A percentile compares a stretch with the other conserved stretches of the same genome.
phyloP scores from a whole-genome alignment of 768 basidiomycete genomes.

The Naganishia onofrii region DNA sequence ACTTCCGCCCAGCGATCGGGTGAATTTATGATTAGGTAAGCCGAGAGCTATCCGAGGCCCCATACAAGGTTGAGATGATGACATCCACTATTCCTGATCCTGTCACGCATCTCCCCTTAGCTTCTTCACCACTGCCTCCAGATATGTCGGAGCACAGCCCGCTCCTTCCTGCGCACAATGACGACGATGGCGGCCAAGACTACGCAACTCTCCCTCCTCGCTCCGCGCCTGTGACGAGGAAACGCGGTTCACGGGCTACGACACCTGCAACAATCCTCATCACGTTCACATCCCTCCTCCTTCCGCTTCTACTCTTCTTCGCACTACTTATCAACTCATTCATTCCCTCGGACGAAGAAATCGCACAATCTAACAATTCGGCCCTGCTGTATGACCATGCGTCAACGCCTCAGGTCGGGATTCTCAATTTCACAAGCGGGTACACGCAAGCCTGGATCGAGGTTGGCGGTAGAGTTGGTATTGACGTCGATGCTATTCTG shows the following conservation, averaged over 20 bases:
- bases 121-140: no score
- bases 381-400: conserved; percentile 39
- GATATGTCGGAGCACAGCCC: no score
- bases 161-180: no score
- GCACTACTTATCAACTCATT: conserved; percentile 41
- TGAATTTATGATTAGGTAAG: no score
- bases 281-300: conserved; percentile 35
- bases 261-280: conserved; percentile 28
- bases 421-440: conserved; percentile 43
- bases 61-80: no score
- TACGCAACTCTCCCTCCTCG: neutral
- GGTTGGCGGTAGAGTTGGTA: conserved; percentile 38
- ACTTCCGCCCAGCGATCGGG: no score
- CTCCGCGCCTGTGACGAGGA: neutral
- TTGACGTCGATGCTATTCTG: conserved; percentile 45
- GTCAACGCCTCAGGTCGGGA: conserved; percentile 33
- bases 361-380: conserved; percentile 37
- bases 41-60: no score
- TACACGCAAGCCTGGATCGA: conserved; percentile 45
- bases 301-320: conserved; percentile 38
- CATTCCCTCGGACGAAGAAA: conserved; percentile 39
- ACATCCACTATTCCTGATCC: no score
- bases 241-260: conserved; percentile 5
- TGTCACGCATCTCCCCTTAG: no score
- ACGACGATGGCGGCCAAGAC: neutral